Base-by-base conservation (phyloP, 2,329 filamentous ascomycete genomes). In the Stromatinia cepivora region DNA sequence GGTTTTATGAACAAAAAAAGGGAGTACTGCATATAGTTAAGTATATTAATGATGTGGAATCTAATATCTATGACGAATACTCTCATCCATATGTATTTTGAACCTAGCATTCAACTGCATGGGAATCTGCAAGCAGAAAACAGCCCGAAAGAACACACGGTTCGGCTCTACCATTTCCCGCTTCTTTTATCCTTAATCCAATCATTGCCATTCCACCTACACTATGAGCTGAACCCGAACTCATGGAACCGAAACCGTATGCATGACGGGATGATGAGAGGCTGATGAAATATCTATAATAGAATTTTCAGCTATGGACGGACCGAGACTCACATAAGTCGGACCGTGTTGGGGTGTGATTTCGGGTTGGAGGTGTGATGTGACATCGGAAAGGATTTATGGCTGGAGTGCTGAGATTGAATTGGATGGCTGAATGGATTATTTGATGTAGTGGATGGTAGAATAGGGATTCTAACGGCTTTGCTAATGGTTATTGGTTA, bases 141-240 rank as follows among this genome's bases (percentile, higher is more conserved):
- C 54, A 57, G n/a, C 31, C 54, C 31, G 53, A 56, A 56, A 56
- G 20, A 20, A 13, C 31, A 56, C 53, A 56, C 31, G 53, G 31
- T 13, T 22, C 20, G 31, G 53, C 31, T 31, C 8, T n/a, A 56
- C 10, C 20, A n/a, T n/a, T n/a, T 57, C 54, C 31, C 31, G 54
- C 20, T 15, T 34, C 6, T 10, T 36, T 36, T 57, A 56, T 2
- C 53, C 53, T n/a, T 36, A 31, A 22, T 8, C 36, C 36, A 31
- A 57, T 57, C 31, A 31, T 36, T 15, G n/a, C 31, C 31, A 57
- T 22, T 11, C 59, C 22, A 36, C 11, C 59, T 31, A 17, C 17
- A 61, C 10, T 22, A 15, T 36, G 22, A 62, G 59, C 59, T 62
- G 59, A 62, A 62, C 28, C 59, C 59, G 59, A 50, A 31, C 59